Conservation (phyloP, 2,329 filamentous ascomycete species). For the Cordyceps farinosa region DNA sequence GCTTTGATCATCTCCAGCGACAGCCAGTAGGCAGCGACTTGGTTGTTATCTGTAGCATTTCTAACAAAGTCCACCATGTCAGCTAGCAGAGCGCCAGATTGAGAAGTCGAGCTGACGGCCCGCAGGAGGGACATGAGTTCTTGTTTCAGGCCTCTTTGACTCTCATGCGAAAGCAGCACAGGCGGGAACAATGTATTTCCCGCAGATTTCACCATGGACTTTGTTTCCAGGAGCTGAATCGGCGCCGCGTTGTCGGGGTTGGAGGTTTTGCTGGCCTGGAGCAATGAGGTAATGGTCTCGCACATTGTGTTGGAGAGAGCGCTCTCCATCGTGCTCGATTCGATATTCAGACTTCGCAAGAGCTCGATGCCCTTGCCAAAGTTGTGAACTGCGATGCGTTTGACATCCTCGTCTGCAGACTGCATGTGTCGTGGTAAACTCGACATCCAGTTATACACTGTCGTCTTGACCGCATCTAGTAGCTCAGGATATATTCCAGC, state of each 20-base stretch:
- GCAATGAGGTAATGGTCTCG: constrained; percentile 62
- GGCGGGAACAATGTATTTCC: constrained; percentile 48
- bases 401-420: constrained; percentile 73
- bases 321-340: constrained; percentile 64
- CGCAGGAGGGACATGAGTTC: constrained; percentile 57
- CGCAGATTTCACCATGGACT: constrained; percentile 19
- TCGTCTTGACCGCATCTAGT: constrained; percentile 62
- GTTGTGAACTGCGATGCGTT: constrained; percentile 68
- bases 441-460: constrained; percentile 75
- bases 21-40: constrained; percentile 76
- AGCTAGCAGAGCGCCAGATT: constrained; percentile 57
- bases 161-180: constrained; percentile 60
- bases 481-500: constrained; percentile 60
- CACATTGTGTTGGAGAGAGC: constrained; percentile 65
- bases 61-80: constrained; percentile 63
- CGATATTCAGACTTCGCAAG: constrained; percentile 59
- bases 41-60: constrained; percentile 53
- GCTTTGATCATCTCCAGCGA: constrained; percentile 67
- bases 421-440: constrained; percentile 81
- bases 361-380: constrained; percentile 71
- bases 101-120: constrained; percentile 53
- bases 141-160: constrained; percentile 59
- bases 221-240: constrained; percentile 26
- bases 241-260: constrained; percentile 21
- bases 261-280: constrained; percentile 25